These are phyloP conservation scores for Fusarium transvaalense DNA, from an alignment of 2,329 filamentous ascomycete species.

Conservation along the genomic window DNA sequence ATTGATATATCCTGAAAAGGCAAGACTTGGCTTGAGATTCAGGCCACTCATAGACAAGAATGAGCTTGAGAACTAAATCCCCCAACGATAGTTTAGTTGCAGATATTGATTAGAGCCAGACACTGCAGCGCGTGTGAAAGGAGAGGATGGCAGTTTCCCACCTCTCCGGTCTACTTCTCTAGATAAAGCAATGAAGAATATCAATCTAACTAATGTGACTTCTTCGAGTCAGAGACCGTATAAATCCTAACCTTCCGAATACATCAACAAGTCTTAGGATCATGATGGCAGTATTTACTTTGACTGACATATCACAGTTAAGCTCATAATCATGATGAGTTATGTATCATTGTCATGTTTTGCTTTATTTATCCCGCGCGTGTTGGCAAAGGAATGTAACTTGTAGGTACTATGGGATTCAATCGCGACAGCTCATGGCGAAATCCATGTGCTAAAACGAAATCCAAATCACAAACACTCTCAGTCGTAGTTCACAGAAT, in stretches of 20 bases:
- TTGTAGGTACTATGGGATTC: slow-evolving; percentile 25
- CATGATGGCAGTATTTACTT: background rate
- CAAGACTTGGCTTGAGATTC: slow-evolving; percentile 19
- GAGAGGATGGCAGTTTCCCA: background rate
- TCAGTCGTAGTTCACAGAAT: slow-evolving; percentile 28
- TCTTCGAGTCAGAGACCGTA: too few species aligned
- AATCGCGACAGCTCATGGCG: slow-evolving; percentile 10
- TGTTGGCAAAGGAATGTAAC: slow-evolving; percentile 37
- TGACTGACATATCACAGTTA: slow-evolving; percentile 16
- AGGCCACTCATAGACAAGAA: slow-evolving; percentile 38
- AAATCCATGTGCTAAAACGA: slow-evolving; percentile 27
- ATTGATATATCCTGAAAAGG: slow-evolving; percentile 29
- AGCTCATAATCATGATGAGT: slow-evolving; percentile 12
- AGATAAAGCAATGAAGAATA: background rate
- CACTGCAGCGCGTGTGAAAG: background rate
- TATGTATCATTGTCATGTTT: slow-evolving; percentile 1
- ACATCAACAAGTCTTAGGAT: background rate
- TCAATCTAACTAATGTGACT: background rate
- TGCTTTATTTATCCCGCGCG: slow-evolving; percentile 30
- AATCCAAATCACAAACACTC: slow-evolving; percentile 24
- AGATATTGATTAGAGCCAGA: too few species aligned
- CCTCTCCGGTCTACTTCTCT: background rate
- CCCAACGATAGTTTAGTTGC: background rate
- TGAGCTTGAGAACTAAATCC: background rate
- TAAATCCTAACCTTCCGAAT: background rate